Evolutionary conservation across 1,284 basidiomycete genomes (phyloP), one percentile per base, ranked within the genome.

Genomic region (Tausonia pullulans): DNA sequence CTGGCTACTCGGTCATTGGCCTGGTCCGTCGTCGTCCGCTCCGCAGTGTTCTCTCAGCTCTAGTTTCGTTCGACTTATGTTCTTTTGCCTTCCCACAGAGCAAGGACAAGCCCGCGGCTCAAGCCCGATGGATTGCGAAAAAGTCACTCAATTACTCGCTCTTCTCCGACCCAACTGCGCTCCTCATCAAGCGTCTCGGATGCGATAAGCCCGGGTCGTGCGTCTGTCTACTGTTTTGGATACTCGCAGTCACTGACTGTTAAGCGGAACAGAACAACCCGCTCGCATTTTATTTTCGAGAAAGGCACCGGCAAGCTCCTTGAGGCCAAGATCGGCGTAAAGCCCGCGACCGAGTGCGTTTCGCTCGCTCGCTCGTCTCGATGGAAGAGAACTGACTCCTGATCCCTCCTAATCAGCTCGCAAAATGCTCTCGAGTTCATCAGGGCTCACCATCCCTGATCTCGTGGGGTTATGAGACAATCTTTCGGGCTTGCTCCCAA

Each of bases 271-370:
- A 77, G 84, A 78, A 90, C 88, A 55, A 87, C 88, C 75, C 83
- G 91, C 16, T 90, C 87, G 68, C 90, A 94, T 75, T 94, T 94
- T 75, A 83, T 95, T 68, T 93, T 95, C 70, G 88, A 84, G 69
- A 87, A 89, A 74, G 89, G 88, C 8, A 71, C 72, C 0, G 92
- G 90, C 1, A 88, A 88, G 74, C 79, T 95, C 51, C 75, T 93
- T 13, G 86, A 93, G 45, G 87, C 84, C 77, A 84, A 84, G 71
- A 79, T 89, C 6, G 87, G 88, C 1, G 90, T 94, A 62, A 59
- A 64, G 62, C 62, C 62, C 7, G 56, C 55, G 3, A 52, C 45
- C 39, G 62, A 64, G 62, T 64, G 58, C 51, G 56, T 58, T 6
- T 52, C 4, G 8, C 52, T n/a, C 7, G 8, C 11, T 16, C 27